Conservation (phyloP, 441 rosid species). For the Pelargonium exstipulatum region DNA sequence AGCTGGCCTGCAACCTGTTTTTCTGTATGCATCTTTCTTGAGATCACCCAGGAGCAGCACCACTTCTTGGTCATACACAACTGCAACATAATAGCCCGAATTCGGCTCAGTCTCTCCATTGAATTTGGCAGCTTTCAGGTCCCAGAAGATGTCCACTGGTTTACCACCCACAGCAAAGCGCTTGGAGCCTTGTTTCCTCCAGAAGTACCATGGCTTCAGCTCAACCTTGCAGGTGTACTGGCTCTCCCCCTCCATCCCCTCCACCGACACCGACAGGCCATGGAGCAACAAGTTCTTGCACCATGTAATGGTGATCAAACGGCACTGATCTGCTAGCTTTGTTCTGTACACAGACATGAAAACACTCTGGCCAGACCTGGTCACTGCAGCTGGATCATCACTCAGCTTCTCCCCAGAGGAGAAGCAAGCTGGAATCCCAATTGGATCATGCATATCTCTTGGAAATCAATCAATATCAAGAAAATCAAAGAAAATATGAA, state of each 20-base stretch:
- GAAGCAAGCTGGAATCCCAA: conserved; percentile 62
- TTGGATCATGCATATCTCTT: conserved; percentile 45
- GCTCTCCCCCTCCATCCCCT: conserved; percentile 39
- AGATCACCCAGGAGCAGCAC: conserved; percentile 70
- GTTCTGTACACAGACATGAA: conserved; percentile 55
- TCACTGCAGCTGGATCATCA: conserved; percentile 46
- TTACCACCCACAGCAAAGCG: conserved; percentile 50
- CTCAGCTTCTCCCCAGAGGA: conserved; percentile 40
- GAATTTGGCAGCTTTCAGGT: conserved; percentile 62
- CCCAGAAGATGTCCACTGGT: conserved; percentile 63
- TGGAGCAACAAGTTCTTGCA: conserved; percentile 70
- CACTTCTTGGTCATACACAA: conserved; percentile 69
- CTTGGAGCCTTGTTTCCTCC: conserved; percentile 86
- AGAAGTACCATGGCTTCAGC: conserved; percentile 82
- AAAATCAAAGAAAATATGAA: conserved; percentile 2
- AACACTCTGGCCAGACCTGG: conserved; percentile 59
- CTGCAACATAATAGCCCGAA: conserved; percentile 74
- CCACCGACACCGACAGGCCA: conserved; percentile 64
- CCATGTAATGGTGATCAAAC: conserved; percentile 69
- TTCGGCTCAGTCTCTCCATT: conserved; percentile 71
- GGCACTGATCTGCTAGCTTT: conserved; percentile 52
- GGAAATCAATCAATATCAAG: conserved; percentile 2
- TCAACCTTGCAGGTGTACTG: conserved; percentile 62
- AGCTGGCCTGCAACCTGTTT: conserved; percentile 68
- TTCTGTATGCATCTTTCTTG: conserved; percentile 65